Percentiles rank a stretch among this genome's conserved stretches.
Conservation (phyloP, 2,329 filamentous ascomycete genomes). For the Aspergillus sp. region DNA sequence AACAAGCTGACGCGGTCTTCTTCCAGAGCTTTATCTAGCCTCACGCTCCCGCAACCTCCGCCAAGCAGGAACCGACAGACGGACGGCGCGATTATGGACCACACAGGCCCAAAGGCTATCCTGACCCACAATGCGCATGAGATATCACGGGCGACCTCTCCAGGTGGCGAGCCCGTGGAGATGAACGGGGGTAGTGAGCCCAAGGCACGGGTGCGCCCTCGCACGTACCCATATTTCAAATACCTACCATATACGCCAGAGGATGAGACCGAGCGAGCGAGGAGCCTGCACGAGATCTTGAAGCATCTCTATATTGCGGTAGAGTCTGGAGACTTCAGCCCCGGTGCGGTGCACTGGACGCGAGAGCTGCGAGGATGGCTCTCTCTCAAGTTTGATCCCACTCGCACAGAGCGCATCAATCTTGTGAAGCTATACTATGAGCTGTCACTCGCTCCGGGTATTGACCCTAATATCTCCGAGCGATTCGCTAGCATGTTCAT, state of each 20-base stretch:
- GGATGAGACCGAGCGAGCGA: constrained; percentile 72
- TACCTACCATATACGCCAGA: constrained; percentile 89
- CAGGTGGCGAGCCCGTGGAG: constrained; percentile 56
- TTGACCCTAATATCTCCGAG: constrained; percentile 79
- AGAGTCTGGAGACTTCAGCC: constrained; percentile 88
- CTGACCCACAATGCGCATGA: constrained; percentile 55
- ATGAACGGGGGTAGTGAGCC: constrained; percentile 55
- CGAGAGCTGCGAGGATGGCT: constrained; percentile 94
- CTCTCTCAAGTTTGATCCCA: constrained; percentile 94
- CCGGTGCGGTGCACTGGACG: constrained; percentile 94
- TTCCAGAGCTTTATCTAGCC: constrained; percentile 28
- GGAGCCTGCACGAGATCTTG: constrained; percentile 80
- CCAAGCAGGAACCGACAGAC: constrained; percentile 15
- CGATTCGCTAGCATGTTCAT: constrained; percentile 97
- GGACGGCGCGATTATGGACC: constrained; percentile 34
- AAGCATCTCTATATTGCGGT: constrained; percentile 92
- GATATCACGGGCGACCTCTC: constrained; percentile 82
- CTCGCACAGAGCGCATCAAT: constrained; percentile 75
- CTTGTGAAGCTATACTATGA: constrained; percentile 93
- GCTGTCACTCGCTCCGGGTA: constrained; percentile 82
- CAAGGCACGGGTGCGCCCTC: constrained; percentile 70
- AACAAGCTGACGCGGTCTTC: constrained; percentile 23
- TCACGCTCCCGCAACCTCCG: constrained; percentile 15
- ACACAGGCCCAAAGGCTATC: constrained; percentile 31
- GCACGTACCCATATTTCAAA: constrained; percentile 90